Evolutionary conservation across 305 asterid genomes (phyloP).

Genomic region (Fraxinus ornus): DNA sequence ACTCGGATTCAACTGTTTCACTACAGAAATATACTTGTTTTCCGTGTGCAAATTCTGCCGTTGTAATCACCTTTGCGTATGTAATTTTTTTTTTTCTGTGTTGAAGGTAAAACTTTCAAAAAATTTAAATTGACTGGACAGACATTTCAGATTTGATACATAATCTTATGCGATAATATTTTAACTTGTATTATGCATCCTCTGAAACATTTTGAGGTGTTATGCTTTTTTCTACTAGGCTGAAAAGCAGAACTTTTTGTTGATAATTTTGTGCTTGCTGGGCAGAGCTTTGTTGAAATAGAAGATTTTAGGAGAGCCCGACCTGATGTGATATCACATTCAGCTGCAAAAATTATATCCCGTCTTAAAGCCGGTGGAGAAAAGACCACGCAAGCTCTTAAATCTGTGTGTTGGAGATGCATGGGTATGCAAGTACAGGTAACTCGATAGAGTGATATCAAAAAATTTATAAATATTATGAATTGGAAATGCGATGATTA

Average conservation of each 20-base stretch:
- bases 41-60: background rate
- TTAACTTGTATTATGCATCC: background rate
- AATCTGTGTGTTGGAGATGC: slow-evolving; percentile 92
- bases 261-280: slow-evolving; percentile 29
- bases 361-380: slow-evolving; percentile 90
- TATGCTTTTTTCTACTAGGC: slow-evolving; percentile 15
- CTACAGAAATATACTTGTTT: background rate
- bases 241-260: slow-evolving; percentile 17
- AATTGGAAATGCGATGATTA: background rate
- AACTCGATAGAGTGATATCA: slow-evolving; percentile 13
- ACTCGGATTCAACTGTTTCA: background rate
- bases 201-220: slow-evolving; percentile 21
- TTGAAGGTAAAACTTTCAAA: background rate
- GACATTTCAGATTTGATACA: background rate
- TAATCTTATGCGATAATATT: background rate
- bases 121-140: background rate
- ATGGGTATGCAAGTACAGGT: slow-evolving; percentile 95
- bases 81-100: background rate
- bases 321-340: slow-evolving; percentile 93
- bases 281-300: slow-evolving; percentile 66
- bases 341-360: slow-evolving; percentile 79
- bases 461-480: background rate
- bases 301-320: slow-evolving; percentile 84
- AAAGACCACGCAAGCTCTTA: slow-evolving; percentile 82
- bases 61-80: background rate